Base-by-base conservation (phyloP, 1,139 yeast species). In the Geotrichum europaeum region DNA sequence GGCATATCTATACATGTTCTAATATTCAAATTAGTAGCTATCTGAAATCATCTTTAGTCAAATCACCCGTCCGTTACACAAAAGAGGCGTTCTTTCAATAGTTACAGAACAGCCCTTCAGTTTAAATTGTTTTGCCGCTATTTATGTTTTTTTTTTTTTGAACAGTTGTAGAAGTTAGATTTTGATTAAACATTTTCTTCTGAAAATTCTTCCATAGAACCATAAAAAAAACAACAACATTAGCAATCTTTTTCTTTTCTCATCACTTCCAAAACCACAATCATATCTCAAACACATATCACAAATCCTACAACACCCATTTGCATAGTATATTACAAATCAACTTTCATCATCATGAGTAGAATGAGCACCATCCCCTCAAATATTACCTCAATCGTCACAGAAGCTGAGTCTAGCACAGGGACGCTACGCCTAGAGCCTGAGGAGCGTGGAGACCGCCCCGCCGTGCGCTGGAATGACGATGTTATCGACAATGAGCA, bases 401-500 rank as follows among this genome's bases (percentile, higher is more conserved):
- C 47, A n/a, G 51, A 49, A 15, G n/a, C 51, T 10, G 51, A 22
- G 51, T 12, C 51, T 24, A 49, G 51, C 51, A 22, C 57, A 22
- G 53, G 49, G 13, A 55, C 57, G 9, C 55, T 58, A 22, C 60
- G 51, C 32, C 51, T 58, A 9, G 56, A 54, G n/a, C 36, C 60
- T 10, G 53, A 52, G 28, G 40, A 18, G 13, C 10, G 36, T 28
- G 56, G 49, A 22, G 58, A 51, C 13, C 57, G 60, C 12, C 57
- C 57, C n/a, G 24, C 25, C 20, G 97, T 92, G 0, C 78, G 85
- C 61, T 92, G 97, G 97, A 80, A 85, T 4, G 89, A 87, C 53
- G 96, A 86, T 57, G 94, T 90, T 4, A 79, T 92, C 5, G 98
- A 92, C 73, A 92, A 92, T 70, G 99, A 92, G 73, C 77, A 87